Evolutionary conservation across 2,329 filamentous ascomycete species (phyloP), one percentile per base, ranked within the genome.

Genomic region (Mariannaea sp.): DNA sequence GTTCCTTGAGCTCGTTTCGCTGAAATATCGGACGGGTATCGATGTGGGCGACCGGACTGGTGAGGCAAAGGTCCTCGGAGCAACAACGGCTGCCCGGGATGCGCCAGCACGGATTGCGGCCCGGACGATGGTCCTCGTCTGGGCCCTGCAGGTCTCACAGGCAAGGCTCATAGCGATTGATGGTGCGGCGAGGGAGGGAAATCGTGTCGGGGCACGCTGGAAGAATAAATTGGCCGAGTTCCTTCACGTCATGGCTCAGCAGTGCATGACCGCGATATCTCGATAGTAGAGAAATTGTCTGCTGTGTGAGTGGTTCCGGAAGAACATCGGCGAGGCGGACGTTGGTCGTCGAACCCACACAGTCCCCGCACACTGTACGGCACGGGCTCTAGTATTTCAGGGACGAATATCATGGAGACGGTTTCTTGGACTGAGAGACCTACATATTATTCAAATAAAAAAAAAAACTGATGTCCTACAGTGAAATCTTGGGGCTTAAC

Each of bases 71-170:
- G 36, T 49, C 39, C 54, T 65, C 38, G 62, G 61, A 29, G 62
- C 55, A 47, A 68, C 54, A 29, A 62, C 56, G 45, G 69, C 54
- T 47, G 61, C 54, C 56, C 59, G 56, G 50, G 68, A 57, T 56
- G 66, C 57, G 49, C 65, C 61, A 17, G 65, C 63, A 49, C 70
- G 69, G 50, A 67, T 59, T 50, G 70, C 65, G 44, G 65, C 58
- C 55, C 71, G 71, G 51, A 75, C 64, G 36, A 79, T 59, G 40
- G 68, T 68, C 55, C 71, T 69, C 56, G 79, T 71, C 67, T 78
- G 76, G 35, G 71, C 66, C 57, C 73, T 72, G 68, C 79, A 81
- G 66, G 70, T 75, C 63, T 78, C 74, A 65, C 78, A 80, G 52
- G 78, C 76, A 76, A 82, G 27, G 44, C 49, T 58, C 49, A 55